Evolutionary conservation across 2,329 filamentous ascomycete genomes (phyloP), one percentile per base, ranked within the genome.

Genomic region (Fusarium euwallaceae): DNA sequence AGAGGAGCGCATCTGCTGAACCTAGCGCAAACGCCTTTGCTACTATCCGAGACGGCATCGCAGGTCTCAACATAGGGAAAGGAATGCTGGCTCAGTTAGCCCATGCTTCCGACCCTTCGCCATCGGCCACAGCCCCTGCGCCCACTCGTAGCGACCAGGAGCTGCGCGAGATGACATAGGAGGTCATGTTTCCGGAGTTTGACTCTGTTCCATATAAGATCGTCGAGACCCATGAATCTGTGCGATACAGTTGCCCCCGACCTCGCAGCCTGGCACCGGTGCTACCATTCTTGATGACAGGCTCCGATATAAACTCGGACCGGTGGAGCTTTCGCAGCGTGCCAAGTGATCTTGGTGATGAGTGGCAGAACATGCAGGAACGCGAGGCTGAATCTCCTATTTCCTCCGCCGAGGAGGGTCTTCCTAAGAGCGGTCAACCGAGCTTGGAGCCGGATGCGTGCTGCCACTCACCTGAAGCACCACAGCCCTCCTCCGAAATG

Each of bases 1-100:
- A 84, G 43, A 84, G 85, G 20, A 88, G 86, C 70, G 81, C 83
- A 2, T 88, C 86, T 36, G 83, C 86, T 5, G 86, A 88, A 36
- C 72, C 69, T 48, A 83, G 81, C 7, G 67, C 84, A 1, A 84
- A 82, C n/a, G 81, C 87, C 5, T 84, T 89, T 67, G 78, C 86
- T 6, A 80, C 84, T 17, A 83, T 89, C 27, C 82, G 85, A 63
- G 87, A 89, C 29, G 86, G 86, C 24, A 84, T 89, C 17, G 83
- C 84, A 2, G 84, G 84, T 17, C 76, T 90, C 11, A 85, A 84
- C 48, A 78, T 91, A 20, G 86, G 87, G n/a, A 87, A 85, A 63
- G 84, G 84, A 20, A 77, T 87, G 58, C 81, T 88, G 45, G 78
- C 82, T 61, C 81, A 79, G 55, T 73, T 83, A 61, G 79, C 81